Evolutionary conservation across 768 basidiomycete genomes (phyloP).

Genomic region (Boletus sp.): DNA sequence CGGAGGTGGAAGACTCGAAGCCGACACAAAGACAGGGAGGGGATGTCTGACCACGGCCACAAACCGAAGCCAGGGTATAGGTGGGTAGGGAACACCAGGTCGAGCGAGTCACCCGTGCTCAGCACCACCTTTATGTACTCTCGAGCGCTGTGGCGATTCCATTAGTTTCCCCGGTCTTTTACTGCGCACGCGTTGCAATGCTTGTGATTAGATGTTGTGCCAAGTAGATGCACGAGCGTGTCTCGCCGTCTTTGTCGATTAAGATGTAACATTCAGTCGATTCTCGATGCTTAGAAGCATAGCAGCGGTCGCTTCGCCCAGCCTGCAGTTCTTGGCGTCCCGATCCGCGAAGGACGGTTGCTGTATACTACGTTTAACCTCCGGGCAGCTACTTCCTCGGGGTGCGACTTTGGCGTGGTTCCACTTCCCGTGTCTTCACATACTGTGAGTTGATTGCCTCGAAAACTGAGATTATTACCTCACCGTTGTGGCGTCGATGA

Average conservation of each 20-base stretch:
- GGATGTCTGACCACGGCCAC: neutral
- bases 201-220: conserved; percentile 5
- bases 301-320: neutral
- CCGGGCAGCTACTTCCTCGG: neutral
- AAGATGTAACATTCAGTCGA: neutral
- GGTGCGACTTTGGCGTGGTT: neutral
- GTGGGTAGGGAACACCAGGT: neutral
- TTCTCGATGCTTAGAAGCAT: neutral
- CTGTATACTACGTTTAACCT: neutral
- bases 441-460: neutral
- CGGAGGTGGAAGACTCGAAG: neutral
- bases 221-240: neutral
- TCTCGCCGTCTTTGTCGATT: conserved; percentile 14
- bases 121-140: conserved; percentile 11
- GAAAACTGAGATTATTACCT: conserved; percentile 6
- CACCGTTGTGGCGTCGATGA: neutral
- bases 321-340: conserved; percentile 16
- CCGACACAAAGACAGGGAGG: neutral
- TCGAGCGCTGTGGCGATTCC: neutral
- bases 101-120: neutral
- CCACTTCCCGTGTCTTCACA: neutral
- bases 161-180: neutral
- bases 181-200: neutral
- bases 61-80: neutral
- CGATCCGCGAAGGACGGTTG: conserved; percentile 9